Evolutionary conservation across 306 rosid species (phyloP).

Genomic region (Vigna unguiculata): DNA sequence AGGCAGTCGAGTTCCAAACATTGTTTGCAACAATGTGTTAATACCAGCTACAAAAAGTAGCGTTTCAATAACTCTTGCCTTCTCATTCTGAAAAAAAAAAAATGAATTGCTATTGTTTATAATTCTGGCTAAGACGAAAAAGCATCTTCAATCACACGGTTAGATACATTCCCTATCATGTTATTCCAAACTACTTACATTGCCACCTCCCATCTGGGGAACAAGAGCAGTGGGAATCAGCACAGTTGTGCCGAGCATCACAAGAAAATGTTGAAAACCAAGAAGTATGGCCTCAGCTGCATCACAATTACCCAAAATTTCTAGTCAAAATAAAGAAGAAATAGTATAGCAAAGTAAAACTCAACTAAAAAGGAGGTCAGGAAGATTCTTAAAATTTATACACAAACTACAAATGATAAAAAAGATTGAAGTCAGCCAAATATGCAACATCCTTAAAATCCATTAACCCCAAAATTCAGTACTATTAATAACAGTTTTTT

Average conservation of each 20-base stretch:
- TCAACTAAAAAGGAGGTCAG: background rate
- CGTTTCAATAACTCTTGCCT: slow-evolving; percentile 92
- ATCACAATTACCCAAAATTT: slow-evolving; percentile 48
- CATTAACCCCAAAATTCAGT: slow-evolving; percentile 29
- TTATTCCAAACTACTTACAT: slow-evolving; percentile 62
- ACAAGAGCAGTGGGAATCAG: slow-evolving; percentile 96
- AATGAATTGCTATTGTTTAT: background rate
- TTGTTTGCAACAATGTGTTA: slow-evolving; percentile 84
- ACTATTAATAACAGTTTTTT: background rate
- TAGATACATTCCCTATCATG: slow-evolving; percentile 21
- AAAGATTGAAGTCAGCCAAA: slow-evolving; percentile 14
- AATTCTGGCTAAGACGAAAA: background rate
- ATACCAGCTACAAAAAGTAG: slow-evolving; percentile 96
- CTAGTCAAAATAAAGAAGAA: slow-evolving; percentile 27
- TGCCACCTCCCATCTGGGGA: slow-evolving; percentile 99
- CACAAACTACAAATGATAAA: slow-evolving; percentile 20
- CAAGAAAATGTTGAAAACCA: slow-evolving; percentile 98
- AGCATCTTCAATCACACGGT: slow-evolving; percentile 1
- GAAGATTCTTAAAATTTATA: slow-evolving; percentile 23
- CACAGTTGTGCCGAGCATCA: slow-evolving; percentile 98
- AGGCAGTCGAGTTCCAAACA: slow-evolving; percentile 87
- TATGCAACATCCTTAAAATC: slow-evolving; percentile 22
- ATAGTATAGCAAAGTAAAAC: slow-evolving; percentile 10
- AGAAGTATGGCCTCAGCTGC: slow-evolving; percentile 99
- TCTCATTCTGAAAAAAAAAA: slow-evolving; percentile 69